Evolutionary conservation across 495 filamentous ascomycete species (phyloP).

Genomic region (Tuber borchii): DNA sequence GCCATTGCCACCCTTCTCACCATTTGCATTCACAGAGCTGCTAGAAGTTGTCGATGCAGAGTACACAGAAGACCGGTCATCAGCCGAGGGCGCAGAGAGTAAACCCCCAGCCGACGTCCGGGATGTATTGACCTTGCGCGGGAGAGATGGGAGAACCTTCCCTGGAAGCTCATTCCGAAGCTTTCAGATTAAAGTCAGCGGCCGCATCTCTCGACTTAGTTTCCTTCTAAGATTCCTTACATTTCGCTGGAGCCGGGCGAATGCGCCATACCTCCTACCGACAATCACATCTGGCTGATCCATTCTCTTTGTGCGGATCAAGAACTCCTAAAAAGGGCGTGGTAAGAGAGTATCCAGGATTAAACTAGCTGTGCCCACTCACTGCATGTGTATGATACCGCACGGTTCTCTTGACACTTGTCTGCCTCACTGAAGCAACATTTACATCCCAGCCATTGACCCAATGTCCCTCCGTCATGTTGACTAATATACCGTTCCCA

Average conservation of each 20-base stretch:
- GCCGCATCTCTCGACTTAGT: slow-evolving; percentile 71
- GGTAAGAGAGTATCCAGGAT: background rate
- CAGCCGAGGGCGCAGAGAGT: slow-evolving; percentile 29
- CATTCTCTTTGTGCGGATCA: slow-evolving; percentile 71
- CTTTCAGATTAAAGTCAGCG: slow-evolving; percentile 60
- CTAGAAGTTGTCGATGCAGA: slow-evolving; percentile 59
- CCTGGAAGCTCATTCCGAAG: slow-evolving; percentile 82
- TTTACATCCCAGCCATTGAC: slow-evolving; percentile 97
- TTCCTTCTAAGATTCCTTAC: slow-evolving; percentile 44
- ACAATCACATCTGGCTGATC: slow-evolving; percentile 67
- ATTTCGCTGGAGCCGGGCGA: slow-evolving; percentile 65
- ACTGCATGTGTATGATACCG: slow-evolving; percentile 89
- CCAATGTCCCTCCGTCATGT: slow-evolving; percentile 80
- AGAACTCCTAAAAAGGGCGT: slow-evolving; percentile 62
- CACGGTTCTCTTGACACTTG: slow-evolving; percentile 74
- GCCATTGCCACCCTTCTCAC: slow-evolving; percentile 7
- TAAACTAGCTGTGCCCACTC: slow-evolving; percentile 42
- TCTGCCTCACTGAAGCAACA: slow-evolving; percentile 80
- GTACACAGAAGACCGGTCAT: slow-evolving; percentile 68
- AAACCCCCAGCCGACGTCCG: slow-evolving; percentile 53
- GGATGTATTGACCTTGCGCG: slow-evolving; percentile 79
- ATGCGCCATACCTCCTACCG: slow-evolving; percentile 81
- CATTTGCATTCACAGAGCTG: slow-evolving; percentile 26
- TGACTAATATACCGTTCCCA: slow-evolving; percentile 75
- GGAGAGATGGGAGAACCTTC: slow-evolving; percentile 78